Percentiles rank a stretch among this genome's conserved stretches.
Evolutionary conservation across 139 green algal species (phyloP).

Genomic region (Micromonas commoda): DNA sequence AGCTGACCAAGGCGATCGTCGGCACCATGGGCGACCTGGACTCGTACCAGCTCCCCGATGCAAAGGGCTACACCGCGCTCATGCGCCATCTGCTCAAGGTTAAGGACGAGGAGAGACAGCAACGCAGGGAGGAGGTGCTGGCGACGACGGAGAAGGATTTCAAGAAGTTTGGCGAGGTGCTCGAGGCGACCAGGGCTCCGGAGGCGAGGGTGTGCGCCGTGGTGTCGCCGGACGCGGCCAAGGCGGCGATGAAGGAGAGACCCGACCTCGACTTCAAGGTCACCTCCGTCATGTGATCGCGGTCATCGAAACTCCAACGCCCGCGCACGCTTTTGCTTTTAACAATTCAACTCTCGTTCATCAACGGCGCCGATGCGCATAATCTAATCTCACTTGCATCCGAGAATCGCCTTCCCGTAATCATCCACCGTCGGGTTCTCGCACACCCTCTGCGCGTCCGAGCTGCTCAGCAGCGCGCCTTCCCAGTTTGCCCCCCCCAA

Average conservation of each 20-base stretch:
- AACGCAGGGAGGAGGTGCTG: conserved; percentile 77
- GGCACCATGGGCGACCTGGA: conserved; percentile 92
- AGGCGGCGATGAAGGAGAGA: conserved; percentile 50
- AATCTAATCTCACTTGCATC: conserved; percentile 14
- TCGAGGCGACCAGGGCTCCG: conserved; percentile 48
- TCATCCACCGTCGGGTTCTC: conserved; percentile 25
- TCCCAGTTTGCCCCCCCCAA: conserved; percentile 22
- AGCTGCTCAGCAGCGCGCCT: conserved; percentile 10
- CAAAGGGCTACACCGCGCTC: conserved; percentile 66
- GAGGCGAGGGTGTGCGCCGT: conserved; percentile 54
- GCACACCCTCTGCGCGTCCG: conserved; percentile 13
- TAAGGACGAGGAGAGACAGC: conserved; percentile 86
- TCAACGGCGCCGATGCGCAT: too few relatives aligned
- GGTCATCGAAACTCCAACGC: background rate
- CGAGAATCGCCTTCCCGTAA: background rate
- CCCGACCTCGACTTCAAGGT: conserved; percentile 28
- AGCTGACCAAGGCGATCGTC: conserved; percentile 92
- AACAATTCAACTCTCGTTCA: background rate
- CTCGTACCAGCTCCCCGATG: conserved; percentile 87
- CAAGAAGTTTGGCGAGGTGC: conserved; percentile 44
- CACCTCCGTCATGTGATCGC: conserved; percentile 21
- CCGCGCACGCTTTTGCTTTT: background rate
- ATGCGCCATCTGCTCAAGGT: conserved; percentile 86
- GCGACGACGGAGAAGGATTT: conserved; percentile 43
- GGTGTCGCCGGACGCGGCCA: conserved; percentile 60